phyloP scores from a whole-genome alignment of 1,284 basidiomycete species.

The Cutaneotrichosporon dermatis region DNA sequence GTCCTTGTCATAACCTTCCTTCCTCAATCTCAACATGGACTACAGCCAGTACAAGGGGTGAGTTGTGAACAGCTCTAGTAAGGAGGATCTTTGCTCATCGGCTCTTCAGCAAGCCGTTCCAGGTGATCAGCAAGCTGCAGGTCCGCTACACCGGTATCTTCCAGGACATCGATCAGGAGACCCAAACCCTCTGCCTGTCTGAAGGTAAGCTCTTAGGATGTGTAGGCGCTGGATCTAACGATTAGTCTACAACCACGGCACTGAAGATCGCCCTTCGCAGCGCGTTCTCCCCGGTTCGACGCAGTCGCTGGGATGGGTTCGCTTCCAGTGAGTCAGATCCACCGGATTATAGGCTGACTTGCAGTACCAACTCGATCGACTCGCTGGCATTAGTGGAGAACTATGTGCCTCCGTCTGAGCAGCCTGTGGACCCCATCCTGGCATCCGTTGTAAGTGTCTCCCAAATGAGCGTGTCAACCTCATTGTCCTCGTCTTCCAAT shows the following conservation, averaged over 20 bases:
- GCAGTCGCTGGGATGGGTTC: constrained; percentile 52
- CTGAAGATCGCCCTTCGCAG: constrained; percentile 39
- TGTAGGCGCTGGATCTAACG: neutral
- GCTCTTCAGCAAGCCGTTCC: constrained; percentile 41
- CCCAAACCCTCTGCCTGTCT: constrained; percentile 43
- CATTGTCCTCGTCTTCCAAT: too few relatives aligned
- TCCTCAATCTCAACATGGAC: constrained; percentile 25
- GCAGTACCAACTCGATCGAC: constrained; percentile 46
- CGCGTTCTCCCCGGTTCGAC: constrained; percentile 33
- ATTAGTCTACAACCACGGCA: constrained; percentile 45
- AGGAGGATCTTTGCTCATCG: neutral
- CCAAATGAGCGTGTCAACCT: constrained; percentile 40
- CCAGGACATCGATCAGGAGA: constrained; percentile 44
- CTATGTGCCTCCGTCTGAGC: constrained; percentile 34
- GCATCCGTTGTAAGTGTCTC: constrained; percentile 41
- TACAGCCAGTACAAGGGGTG: constrained; percentile 42
- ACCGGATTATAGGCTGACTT: neutral
- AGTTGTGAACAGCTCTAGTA: neutral
- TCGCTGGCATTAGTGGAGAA: constrained; percentile 42
- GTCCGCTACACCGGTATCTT: constrained; percentile 46
- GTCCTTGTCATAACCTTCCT: neutral
- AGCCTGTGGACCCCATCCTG: constrained; percentile 38
- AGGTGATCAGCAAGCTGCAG: constrained; percentile 45
- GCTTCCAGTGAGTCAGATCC: constrained; percentile 66
- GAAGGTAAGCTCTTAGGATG: constrained; percentile 27